Conservation (phyloP, 345 rosid species). For the Brassica rapa region DNA sequence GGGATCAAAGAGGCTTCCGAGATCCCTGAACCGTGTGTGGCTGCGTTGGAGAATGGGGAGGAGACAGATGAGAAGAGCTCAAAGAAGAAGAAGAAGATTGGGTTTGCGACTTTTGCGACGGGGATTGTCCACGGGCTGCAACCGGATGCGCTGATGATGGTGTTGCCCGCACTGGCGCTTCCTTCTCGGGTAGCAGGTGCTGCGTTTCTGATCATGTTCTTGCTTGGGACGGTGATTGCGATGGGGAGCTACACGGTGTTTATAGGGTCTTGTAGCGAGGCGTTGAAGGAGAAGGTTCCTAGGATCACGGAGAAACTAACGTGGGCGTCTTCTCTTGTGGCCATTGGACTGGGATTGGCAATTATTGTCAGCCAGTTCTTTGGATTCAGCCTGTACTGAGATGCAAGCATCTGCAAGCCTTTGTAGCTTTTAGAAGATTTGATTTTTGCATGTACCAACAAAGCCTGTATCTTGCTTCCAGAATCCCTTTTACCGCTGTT, state of each 20-base stretch:
- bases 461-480: slow-evolving; percentile 1
- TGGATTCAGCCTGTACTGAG: slow-evolving; percentile 77
- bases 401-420: background rate
- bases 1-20: slow-evolving; percentile 89
- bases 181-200: slow-evolving; percentile 93
- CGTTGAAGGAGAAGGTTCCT: slow-evolving; percentile 81
- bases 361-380: slow-evolving; percentile 84
- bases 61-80: slow-evolving; percentile 53
- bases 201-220: slow-evolving; percentile 86
- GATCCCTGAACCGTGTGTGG: slow-evolving; percentile 69
- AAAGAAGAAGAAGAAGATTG: slow-evolving; percentile 81
- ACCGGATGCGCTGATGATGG: slow-evolving; percentile 97
- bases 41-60: slow-evolving; percentile 71
- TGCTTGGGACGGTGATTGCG: slow-evolving; percentile 85
- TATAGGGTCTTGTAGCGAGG: slow-evolving; percentile 85
- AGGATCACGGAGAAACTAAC: slow-evolving; percentile 95
- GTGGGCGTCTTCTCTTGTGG: slow-evolving; percentile 90
- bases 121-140: slow-evolving; percentile 94
- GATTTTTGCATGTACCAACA: slow-evolving; percentile 23
- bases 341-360: slow-evolving; percentile 86
- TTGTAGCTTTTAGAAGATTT: slow-evolving; percentile 18
- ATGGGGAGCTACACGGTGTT: slow-evolving; percentile 98
- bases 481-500: background rate
- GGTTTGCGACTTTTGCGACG: slow-evolving; percentile 95
- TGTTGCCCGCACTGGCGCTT: slow-evolving; percentile 91